phyloP scores from a whole-genome alignment of 2,329 filamentous ascomycete genomes.

The Colletotrichum shisoi region DNA sequence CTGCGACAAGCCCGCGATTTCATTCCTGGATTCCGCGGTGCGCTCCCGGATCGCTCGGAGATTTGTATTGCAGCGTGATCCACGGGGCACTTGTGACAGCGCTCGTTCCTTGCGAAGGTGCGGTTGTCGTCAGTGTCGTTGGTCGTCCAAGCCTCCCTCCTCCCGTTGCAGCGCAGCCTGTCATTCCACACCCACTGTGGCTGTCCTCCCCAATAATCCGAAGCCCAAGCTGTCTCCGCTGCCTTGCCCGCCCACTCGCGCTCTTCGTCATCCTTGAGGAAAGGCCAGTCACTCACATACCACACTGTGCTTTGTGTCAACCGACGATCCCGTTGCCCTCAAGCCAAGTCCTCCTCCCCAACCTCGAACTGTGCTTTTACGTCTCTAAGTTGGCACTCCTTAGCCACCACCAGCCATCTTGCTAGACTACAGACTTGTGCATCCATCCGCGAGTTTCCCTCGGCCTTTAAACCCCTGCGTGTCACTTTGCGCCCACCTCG shows the following conservation, averaged over 20 bases:
- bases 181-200: constrained; percentile 2
- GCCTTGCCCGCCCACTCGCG: constrained; percentile 7
- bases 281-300: neutral
- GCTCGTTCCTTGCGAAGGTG: constrained; percentile 16
- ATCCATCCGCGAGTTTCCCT: constrained; percentile 10
- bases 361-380: constrained; percentile 6
- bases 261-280: constrained; percentile 2
- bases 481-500: constrained; percentile 17
- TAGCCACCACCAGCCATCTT: constrained; percentile 16
- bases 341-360: neutral
- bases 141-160: constrained; percentile 25
- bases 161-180: neutral
- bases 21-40: neutral
- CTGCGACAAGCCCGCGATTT: neutral
- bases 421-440: constrained; percentile 5
- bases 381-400: constrained; percentile 10
- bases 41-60: constrained; percentile 30
- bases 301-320: constrained; percentile 3
- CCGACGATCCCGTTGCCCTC: neutral
- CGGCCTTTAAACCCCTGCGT: constrained; percentile 6
- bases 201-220: constrained; percentile 6
- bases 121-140: constrained; percentile 9
- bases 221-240: neutral
- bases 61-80: constrained; percentile 13
- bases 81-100: constrained; percentile 3